Conservation (phyloP, 192 early-diverging fungal species). For the Lunasporangiospora selenospora region DNA sequence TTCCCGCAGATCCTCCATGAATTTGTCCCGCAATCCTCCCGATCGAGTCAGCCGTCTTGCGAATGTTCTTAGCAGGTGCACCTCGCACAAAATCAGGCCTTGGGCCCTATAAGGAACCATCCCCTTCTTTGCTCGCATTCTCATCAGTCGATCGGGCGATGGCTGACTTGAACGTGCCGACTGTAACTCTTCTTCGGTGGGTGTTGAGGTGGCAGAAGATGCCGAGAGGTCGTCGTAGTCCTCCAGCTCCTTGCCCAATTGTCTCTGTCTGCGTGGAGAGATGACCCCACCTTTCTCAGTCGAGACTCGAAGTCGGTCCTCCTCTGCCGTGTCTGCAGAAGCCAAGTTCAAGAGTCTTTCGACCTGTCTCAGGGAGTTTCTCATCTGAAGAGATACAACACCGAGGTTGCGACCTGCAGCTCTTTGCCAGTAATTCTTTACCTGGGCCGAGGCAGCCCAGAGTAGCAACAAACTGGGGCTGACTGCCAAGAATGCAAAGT, state of each 20-base stretch:
- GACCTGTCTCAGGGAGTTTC: conserved; percentile 58
- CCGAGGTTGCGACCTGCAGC: conserved; percentile 47
- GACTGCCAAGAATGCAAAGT: conserved; percentile 89
- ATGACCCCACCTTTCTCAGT: no score
- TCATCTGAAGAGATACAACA: conserved; percentile 54
- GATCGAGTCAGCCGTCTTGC: conserved; percentile 51
- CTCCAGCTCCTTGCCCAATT: neutral
- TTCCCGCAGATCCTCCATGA: conserved; percentile 83
- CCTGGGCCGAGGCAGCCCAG: conserved; percentile 53
- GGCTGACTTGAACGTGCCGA: no score
- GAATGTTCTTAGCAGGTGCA: conserved; percentile 62
- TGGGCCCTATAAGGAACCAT: conserved; percentile 64
- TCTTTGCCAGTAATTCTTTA: conserved; percentile 44
- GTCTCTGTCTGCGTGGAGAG: neutral
- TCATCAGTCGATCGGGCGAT: conserved; percentile 17
- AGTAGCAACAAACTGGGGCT: conserved; percentile 72
- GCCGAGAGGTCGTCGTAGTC: conserved; percentile 17
- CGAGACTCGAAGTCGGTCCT: no score
- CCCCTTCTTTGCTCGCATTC: conserved; percentile 33
- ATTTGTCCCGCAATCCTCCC: conserved; percentile 61
- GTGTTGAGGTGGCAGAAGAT: no score
- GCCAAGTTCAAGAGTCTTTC: conserved; percentile 62
- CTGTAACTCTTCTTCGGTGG: no score
- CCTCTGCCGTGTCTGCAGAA: conserved; percentile 6
- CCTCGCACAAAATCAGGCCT: conserved; percentile 69